These are phyloP conservation scores for Asterochloris erici DNA, from an alignment of 139 green algal genomes.

Conservation along the genomic window DNA sequence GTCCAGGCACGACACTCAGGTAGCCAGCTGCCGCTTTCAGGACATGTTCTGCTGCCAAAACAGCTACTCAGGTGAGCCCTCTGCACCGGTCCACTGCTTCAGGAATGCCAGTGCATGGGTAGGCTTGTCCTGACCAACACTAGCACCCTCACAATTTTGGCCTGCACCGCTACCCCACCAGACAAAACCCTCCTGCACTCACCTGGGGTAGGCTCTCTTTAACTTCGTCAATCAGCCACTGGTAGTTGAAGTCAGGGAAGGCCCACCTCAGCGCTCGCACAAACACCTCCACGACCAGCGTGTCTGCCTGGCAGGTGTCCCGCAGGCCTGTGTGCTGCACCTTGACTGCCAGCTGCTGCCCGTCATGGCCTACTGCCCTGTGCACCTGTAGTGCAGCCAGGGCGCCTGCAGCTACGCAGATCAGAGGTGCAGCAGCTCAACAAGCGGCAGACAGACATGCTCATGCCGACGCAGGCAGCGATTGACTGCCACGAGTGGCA, in stretches of 20 bases:
- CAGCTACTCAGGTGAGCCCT: too few relatives aligned
- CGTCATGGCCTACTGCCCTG: slow-evolving; percentile 58
- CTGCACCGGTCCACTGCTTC: too few relatives aligned
- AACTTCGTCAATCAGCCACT: slow-evolving; percentile 88
- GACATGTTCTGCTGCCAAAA: too few relatives aligned
- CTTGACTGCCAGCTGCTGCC: slow-evolving; percentile 77
- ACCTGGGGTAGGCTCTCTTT: slow-evolving; percentile 69
- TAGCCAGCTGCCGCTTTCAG: too few relatives aligned
- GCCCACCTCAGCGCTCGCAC: slow-evolving; percentile 52
- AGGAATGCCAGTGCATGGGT: too few relatives aligned
- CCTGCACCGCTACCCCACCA: background rate
- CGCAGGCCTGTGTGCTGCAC: slow-evolving; percentile 83
- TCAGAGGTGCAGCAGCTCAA: too few relatives aligned
- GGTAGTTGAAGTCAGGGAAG: slow-evolving; percentile 66
- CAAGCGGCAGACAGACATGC: background rate
- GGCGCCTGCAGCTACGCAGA: background rate
- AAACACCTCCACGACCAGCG: slow-evolving; percentile 72
- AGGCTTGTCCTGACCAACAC: too few relatives aligned
- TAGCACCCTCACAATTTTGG: too few relatives aligned
- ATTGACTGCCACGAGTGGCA: background rate
- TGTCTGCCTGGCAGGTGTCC: slow-evolving; percentile 73
- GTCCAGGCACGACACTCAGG: too few relatives aligned
- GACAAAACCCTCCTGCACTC: background rate
- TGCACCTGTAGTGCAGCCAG: slow-evolving; percentile 67
- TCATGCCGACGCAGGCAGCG: background rate